These are phyloP conservation scores for Acanthochlamys bracteata DNA, from an alignment of 106 monocot species.

Conservation along the genomic window DNA sequence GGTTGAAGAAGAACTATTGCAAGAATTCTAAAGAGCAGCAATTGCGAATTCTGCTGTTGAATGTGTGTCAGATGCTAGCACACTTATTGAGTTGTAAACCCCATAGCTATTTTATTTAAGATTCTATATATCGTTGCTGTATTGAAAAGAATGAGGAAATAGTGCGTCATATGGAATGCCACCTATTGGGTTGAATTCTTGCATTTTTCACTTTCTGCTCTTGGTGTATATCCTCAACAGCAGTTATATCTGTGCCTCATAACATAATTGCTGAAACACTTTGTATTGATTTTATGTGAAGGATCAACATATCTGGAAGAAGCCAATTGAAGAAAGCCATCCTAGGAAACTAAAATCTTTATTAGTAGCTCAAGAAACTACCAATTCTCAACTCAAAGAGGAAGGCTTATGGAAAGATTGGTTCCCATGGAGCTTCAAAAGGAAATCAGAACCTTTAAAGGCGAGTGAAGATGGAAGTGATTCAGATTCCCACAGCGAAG, in stretches of 20 bases:
- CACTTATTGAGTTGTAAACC: too few species aligned
- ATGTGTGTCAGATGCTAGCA: too few species aligned
- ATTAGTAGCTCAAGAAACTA: not conserved
- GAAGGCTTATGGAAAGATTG: conserved; percentile 4
- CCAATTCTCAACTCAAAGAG: not conserved
- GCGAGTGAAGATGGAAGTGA: not conserved
- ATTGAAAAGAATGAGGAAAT: too few species aligned
- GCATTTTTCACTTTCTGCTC: too few species aligned
- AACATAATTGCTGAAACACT: not conserved
- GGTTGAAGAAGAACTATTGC: too few species aligned
- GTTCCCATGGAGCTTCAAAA: not conserved
- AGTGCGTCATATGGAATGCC: too few species aligned
- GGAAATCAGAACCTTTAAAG: not conserved
- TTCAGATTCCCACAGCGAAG: not conserved
- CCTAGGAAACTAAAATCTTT: not conserved
- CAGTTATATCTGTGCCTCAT: not conserved
- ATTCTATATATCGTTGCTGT: too few species aligned
- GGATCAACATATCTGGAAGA: not conserved
- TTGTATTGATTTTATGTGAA: not conserved
- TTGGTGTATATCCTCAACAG: not conserved
- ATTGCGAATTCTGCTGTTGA: too few species aligned
- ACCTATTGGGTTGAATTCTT: too few species aligned
- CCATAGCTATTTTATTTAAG: too few species aligned
- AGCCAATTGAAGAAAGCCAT: not conserved
- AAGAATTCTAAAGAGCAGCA: too few species aligned